Base-by-base conservation (phyloP, 441 rosid genomes). In the Breynia disticha region DNA sequence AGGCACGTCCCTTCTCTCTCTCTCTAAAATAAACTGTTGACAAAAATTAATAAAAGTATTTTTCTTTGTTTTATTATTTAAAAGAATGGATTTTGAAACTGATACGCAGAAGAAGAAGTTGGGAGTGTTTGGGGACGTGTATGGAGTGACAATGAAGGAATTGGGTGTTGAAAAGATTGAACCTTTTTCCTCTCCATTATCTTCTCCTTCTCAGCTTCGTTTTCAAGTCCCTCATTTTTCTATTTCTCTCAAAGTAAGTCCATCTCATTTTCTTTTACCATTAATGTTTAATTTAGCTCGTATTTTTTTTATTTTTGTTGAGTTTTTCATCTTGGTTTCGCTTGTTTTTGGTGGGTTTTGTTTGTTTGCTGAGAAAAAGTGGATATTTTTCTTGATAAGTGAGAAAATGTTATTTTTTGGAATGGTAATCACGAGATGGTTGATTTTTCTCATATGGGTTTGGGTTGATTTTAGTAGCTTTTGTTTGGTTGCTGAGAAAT, bases 181-280 rank as follows among this genome's bases (percentile, higher is more conserved):
- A 21, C 69, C 75, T 61, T 46, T 68, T 49, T 49, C 66, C 41
- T 58, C 71, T 14, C 18, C 71, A 50, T 19, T 66, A 39, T 50
- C 69, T 3, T 15, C 77, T 63, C 56, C 84, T 62, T 63, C 76
- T 55, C 73, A 79, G 55, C 74, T 76, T 50, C 89, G 80, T 8
- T 72, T 76, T 68, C 93, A 77, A 54, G 59, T 76, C 28, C 88
- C 95, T 57, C 81, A 82, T 70, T 67, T 83, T 12, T 64, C 67
- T 19, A 65, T 55, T 47, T 71, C 78, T 59, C 32, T 86, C 32
- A 71, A 66, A 54, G 93, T 85, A 38, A 58, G 72, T 60, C 48
- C n/a, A n/a, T 52, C 8, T 48, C 1, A n/a, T 42, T 53, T 19
- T 22, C 28, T 43, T 49, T 13, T 11, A 28, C 14, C 7, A 1